Percentiles rank a stretch among this genome's conserved stretches.
These are phyloP conservation scores for Trichoderma lentiforme DNA, from an alignment of 2,329 filamentous ascomycete species.

Conservation along the genomic window DNA sequence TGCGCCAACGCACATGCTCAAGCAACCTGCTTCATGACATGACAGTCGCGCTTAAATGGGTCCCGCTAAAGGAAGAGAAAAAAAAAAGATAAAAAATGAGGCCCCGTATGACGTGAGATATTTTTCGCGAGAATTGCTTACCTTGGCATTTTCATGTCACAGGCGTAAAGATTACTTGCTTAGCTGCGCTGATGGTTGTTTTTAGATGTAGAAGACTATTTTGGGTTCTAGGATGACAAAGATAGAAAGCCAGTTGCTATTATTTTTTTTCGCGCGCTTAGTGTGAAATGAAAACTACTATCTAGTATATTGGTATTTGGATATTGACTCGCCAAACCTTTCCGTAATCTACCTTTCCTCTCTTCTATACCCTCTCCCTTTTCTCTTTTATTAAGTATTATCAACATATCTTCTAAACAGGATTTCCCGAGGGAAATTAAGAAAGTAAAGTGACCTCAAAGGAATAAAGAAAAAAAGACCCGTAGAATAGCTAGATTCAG, in stretches of 20 bases:
- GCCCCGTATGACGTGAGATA: background rate
- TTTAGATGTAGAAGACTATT: background rate
- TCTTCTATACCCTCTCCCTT: background rate
- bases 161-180: background rate
- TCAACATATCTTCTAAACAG: background rate
- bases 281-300: background rate
- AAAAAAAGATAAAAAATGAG: background rate
- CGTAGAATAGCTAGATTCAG: background rate
- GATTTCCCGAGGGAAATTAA: background rate
- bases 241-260: background rate
- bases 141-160: background rate
- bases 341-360: background rate
- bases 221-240: background rate
- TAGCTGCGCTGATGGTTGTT: background rate
- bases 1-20: slow-evolving; percentile 56
- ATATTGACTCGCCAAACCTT: background rate
- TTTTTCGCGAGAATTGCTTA: background rate
- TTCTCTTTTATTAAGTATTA: background rate
- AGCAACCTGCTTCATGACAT: slow-evolving; percentile 25
- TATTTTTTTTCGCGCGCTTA: background rate
- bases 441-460: background rate
- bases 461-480: background rate
- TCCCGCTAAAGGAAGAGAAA: background rate
- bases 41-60: background rate
- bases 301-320: background rate